Base-by-base conservation (phyloP, 2,329 filamentous ascomycete genomes). In the Paecilomyces formosus region DNA sequence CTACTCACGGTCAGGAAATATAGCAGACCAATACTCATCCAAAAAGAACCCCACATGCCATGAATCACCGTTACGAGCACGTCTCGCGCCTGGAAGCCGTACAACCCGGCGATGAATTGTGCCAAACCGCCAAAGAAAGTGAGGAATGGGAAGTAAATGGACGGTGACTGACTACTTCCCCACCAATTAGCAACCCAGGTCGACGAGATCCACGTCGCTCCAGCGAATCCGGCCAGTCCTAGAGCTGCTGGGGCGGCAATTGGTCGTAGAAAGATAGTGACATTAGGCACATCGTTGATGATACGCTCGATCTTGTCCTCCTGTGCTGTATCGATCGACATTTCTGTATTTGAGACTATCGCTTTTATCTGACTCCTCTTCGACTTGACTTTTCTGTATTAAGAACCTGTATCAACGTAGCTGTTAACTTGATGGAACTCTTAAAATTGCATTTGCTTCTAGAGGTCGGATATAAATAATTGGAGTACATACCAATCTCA, bases 231-330 rank as follows among this genome's bases (percentile, higher is more conserved):
- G 5, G 67, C 68, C 3, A 70, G 61, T 7, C 67, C 68, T 3
- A 69, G 57, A 1, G 67, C 68, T 4, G 65, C 67, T 5, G 68
- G 67, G 11, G 68, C 64, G n/a, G 68, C 68, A 54, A 70, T 68
- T 3, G 68, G 68, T 31, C 57, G 60, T 1, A 70, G 60, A 58
- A 64, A 66, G 52, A 69, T 69, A 31, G 58, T 60, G 3, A 70
- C 59, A 18, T 63, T 60, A 5, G 67, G 65, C 53, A 57, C 60
- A 56, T 51, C 57, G 31, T 21, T 22, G 8, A 55, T 31, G 33
- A 55, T n/a, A 3, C 33, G 33, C 5, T 39, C 11, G n/a, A 39
- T n/a, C 33, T 39, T 39, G 1, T 39, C 33, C 12, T 39, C 11
- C 9, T 39, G 33, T 39, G 33, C 33, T 39, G 33, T 15, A n/a